Percentiles rank a stretch among this genome's conserved stretches.
Evolutionary conservation across 345 rosid genomes (phyloP).

Genomic region (Hypericum perforatum): DNA sequence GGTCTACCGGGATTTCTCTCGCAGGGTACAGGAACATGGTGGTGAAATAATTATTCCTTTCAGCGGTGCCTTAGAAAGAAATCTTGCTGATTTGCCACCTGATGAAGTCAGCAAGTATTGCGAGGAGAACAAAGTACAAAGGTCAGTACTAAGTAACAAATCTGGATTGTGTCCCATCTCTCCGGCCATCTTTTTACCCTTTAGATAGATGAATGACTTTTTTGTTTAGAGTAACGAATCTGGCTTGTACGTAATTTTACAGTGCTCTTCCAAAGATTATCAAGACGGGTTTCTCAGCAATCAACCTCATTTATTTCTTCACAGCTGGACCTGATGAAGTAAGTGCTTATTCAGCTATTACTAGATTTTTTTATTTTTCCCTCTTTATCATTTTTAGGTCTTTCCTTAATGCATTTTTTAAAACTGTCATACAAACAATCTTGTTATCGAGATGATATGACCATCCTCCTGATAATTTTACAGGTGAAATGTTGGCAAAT

Average conservation of each 20-base stretch:
- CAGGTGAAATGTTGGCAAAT: constrained; percentile 99
- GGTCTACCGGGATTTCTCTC: constrained; percentile 11
- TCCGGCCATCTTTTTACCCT: too few species aligned
- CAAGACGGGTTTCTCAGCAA: constrained; percentile 93
- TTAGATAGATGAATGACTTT: too few species aligned
- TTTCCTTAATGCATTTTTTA: not conserved
- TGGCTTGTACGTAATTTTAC: constrained; percentile 12
- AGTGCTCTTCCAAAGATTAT: constrained; percentile 95
- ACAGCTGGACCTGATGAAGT: constrained; percentile 99
- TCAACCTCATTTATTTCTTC: constrained; percentile 95
- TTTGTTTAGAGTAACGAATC: not conserved
- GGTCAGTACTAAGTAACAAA: constrained; percentile 38
- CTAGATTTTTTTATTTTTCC: too few species aligned
- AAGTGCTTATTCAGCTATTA: constrained; percentile 1
- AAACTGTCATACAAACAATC: not conserved
- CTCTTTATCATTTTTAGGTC: too few species aligned
- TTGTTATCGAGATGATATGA: not conserved
- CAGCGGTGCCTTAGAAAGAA: constrained; percentile 70
- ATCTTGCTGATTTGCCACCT: constrained; percentile 65
- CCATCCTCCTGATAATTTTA: constrained; percentile 1
- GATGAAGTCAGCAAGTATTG: constrained; percentile 78
- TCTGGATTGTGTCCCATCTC: not conserved
- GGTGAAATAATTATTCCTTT: constrained; percentile 91
- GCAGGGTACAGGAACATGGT: constrained; percentile 97
- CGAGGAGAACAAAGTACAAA: constrained; percentile 90